These are phyloP conservation scores for Cudoniella acicularis DNA, from an alignment of 495 filamentous ascomycete species.

Conservation along the genomic window DNA sequence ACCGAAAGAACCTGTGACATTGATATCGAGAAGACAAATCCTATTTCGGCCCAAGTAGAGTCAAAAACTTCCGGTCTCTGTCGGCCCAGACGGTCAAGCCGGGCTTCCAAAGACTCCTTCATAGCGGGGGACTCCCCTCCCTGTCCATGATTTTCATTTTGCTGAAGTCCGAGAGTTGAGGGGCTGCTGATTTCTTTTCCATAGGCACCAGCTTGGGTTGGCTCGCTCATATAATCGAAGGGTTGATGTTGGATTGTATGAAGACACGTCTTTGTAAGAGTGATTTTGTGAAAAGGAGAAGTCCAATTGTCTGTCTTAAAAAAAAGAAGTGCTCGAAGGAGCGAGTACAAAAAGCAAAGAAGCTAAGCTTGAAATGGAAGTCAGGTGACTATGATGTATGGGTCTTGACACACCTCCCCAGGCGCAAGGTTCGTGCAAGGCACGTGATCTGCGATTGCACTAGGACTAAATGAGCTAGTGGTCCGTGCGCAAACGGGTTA, in stretches of 20 bases:
- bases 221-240: not conserved
- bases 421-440: too few species aligned
- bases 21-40: slow-evolving; percentile 69
- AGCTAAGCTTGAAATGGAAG: too few species aligned
- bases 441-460: too few species aligned
- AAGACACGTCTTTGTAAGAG: too few species aligned
- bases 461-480: too few species aligned
- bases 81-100: slow-evolving; percentile 65
- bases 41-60: slow-evolving; percentile 56
- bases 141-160: slow-evolving; percentile 9
- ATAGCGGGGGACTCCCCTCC: not conserved
- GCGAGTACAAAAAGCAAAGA: too few species aligned
- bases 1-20: slow-evolving; percentile 72
- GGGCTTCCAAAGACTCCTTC: slow-evolving; percentile 29
- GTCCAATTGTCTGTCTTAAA: too few species aligned
- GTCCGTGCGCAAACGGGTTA: too few species aligned
- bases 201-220: not conserved
- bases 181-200: not conserved
- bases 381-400: too few species aligned
- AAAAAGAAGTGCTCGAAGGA: too few species aligned
- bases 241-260: not conserved
- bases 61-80: slow-evolving; percentile 65
- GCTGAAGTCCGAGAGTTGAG: slow-evolving; percentile 2
- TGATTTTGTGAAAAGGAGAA: too few species aligned
- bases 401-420: too few species aligned